Evolutionary conservation across 2,329 filamentous ascomycete species (phyloP), one percentile per base, ranked within the genome.

Genomic region (Thielaviopsis euricoi): DNA sequence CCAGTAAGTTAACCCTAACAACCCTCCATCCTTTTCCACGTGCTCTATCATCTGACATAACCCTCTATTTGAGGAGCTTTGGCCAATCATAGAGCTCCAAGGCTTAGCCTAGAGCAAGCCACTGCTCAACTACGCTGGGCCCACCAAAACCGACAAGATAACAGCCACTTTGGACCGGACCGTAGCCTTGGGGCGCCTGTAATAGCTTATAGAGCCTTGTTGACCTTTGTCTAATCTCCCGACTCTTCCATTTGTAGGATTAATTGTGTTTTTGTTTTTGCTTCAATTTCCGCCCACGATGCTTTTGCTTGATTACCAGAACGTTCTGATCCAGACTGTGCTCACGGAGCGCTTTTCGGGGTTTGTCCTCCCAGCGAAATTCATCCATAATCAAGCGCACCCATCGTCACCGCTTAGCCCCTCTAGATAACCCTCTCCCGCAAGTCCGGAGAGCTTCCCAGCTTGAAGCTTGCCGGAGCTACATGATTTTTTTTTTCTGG

Each of bases 261-360:
- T 13, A 54, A 51, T 23, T 22, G 15, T 33, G 25, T 29, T 23
- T 17, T 25, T 50, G 23, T 53, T 48, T 33, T 56, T 37, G 6
- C 29, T 53, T 21, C 19, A 19, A 22, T 46, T 19, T 22, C 37
- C 54, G 23, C 43, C 65, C 71, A 82, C 68, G 62, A 85, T 85
- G 93, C 83, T 98, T 76, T 85, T 98, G 66, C 84, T 99, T 71
- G 94, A 98, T 75, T 98, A 98, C 68, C 93, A 98, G 71, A 99
- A 98, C 73, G 89, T 95, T 55, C 81, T 98, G 69, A 95, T 99
- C 66, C 89, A 97, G 76, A 91, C 90, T 66, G 83, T 98, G 64
- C 81, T 99, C 64, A 94, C 85, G 65, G 94, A 99, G 76, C 82
- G 93, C 67, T 95, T 98, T 76, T 87, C 86, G 58, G 87, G 87